These are phyloP conservation scores for Corrigiola litoralis DNA, from an alignment of 179 eudicot genomes.

Conservation along the genomic window DNA sequence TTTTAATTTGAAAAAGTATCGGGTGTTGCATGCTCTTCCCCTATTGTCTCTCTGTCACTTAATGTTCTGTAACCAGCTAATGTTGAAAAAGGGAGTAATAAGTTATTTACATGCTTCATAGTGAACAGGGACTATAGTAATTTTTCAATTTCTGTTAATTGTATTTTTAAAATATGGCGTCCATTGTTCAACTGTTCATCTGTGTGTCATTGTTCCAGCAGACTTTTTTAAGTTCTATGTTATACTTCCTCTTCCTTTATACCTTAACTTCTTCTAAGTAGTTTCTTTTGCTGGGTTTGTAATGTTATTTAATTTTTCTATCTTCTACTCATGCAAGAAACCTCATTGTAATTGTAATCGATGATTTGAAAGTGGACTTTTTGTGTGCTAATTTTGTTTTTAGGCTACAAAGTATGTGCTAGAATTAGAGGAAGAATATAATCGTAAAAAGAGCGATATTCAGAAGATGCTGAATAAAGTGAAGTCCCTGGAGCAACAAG, in stretches of 20 bases:
- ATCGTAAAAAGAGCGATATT: constrained; percentile 32
- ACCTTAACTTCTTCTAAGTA: no score
- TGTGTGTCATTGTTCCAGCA: no score
- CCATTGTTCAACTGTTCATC: no score
- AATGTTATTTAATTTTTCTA: not conserved
- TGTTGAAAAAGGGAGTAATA: no score
- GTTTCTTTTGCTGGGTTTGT: not conserved
- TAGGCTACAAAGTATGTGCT: constrained; percentile 67
- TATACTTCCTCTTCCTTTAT: no score
- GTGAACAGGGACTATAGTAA: no score
- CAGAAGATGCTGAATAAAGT: constrained; percentile 41
- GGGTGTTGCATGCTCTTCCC: no score
- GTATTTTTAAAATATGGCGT: no score
- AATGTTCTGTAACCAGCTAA: not conserved
- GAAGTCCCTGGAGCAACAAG: constrained; percentile 51
- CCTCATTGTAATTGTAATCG: not conserved
- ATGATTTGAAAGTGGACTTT: not conserved
- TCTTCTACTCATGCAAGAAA: not conserved
- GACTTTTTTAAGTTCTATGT: no score
- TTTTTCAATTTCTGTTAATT: no score
- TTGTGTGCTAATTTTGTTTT: constrained; percentile 5
- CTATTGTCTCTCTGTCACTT: not conserved
- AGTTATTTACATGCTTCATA: no score
- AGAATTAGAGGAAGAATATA: constrained; percentile 58
- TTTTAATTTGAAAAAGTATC: no score